These are phyloP conservation scores for Entomortierella lignicola DNA, from an alignment of 192 early-diverging fungal genomes.

Conservation along the genomic window DNA sequence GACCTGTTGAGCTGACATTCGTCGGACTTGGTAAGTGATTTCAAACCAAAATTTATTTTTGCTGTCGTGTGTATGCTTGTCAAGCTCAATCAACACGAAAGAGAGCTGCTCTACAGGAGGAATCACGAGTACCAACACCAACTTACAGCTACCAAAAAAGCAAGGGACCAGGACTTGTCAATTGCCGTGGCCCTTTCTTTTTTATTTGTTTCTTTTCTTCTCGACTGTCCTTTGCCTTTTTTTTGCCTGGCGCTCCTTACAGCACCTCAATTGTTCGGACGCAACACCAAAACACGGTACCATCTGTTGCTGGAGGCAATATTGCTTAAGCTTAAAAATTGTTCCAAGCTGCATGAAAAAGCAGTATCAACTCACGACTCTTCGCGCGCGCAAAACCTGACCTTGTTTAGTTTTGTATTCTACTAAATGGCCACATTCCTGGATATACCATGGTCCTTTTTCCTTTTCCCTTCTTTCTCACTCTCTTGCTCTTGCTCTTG, in stretches of 20 bases:
- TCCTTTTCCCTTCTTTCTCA: neutral
- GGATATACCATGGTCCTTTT: neutral
- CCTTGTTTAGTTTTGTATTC: constrained; percentile 11
- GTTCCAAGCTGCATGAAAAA: too few species aligned
- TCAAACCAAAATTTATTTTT: too few species aligned
- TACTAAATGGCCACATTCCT: neutral
- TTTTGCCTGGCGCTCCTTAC: neutral
- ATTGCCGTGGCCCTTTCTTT: neutral
- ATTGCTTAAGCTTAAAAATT: too few species aligned
- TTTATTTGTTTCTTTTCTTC: neutral
- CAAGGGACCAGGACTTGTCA: neutral
- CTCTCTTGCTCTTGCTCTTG: neutral
- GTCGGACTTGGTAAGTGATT: constrained; percentile 41
- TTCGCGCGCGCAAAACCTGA: too few species aligned
- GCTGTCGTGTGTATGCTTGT: neutral
- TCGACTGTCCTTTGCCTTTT: neutral
- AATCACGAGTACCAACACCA: too few species aligned
- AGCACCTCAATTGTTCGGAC: neutral
- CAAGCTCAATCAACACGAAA: too few species aligned
- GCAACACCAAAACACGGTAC: too few species aligned
- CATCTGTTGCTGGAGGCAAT: too few species aligned
- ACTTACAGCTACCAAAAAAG: neutral
- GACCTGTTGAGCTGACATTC: constrained; percentile 47
- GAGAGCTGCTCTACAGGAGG: too few species aligned
- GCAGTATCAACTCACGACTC: too few species aligned